These are phyloP conservation scores for Saccharomyces hybrid DNA, from an alignment of 1,139 yeast species.

Conservation along the genomic window DNA sequence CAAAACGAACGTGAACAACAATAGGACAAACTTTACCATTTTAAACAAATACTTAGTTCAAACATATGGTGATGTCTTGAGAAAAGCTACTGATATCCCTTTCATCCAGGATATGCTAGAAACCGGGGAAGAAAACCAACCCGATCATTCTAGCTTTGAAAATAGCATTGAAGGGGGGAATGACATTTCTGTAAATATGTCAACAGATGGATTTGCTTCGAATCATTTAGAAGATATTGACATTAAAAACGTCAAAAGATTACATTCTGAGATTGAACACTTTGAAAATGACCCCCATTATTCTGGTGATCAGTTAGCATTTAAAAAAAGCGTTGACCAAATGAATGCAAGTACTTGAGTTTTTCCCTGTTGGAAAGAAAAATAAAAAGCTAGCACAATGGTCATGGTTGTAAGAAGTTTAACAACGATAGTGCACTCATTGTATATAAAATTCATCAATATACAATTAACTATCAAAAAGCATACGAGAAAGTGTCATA, in stretches of 20 bases:
- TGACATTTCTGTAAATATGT: constrained; percentile 14
- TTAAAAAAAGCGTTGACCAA: not conserved
- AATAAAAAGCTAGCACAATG: not conserved
- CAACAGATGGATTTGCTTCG: constrained; percentile 5
- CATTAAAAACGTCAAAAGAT: not conserved
- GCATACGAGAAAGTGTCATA: not conserved
- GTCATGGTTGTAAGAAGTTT: not conserved
- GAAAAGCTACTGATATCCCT: constrained; percentile 32
- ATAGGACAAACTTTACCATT: constrained; percentile 38
- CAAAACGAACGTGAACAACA: not conserved
- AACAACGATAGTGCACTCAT: not conserved
- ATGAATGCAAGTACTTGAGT: not conserved
- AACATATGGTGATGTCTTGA: constrained; percentile 38
- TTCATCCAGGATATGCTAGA: constrained; percentile 25
- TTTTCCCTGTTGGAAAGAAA: not conserved
- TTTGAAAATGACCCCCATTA: not conserved
- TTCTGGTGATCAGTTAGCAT: not conserved
- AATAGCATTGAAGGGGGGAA: constrained; percentile 5
- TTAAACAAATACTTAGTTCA: constrained; percentile 46
- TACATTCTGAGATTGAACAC: constrained; percentile 2
- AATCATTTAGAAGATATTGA: not conserved
- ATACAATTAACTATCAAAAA: not conserved
- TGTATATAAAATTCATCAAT: not conserved
- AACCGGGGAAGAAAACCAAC: constrained; percentile 1
- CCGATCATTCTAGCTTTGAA: not conserved